A percentile compares a stretch with the other conserved stretches of the same genome.
phyloP scores from a whole-genome alignment of 2,329 filamentous ascomycete genomes.

The Beauveria scarabaeidicola region DNA sequence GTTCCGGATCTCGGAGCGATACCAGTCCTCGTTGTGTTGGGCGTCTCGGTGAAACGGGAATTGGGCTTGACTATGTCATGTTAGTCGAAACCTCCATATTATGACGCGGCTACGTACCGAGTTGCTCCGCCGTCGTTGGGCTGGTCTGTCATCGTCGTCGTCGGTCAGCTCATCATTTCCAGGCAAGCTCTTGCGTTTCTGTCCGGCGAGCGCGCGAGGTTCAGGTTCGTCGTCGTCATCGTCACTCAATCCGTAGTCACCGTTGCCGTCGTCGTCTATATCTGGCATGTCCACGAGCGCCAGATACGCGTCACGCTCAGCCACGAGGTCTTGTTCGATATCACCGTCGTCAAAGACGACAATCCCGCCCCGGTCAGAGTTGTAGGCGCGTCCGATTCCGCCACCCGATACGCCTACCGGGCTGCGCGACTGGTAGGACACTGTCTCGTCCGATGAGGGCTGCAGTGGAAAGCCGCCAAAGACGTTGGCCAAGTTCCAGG shows the following conservation, averaged over 20 bases:
- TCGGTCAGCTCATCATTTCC: slow-evolving; percentile 59
- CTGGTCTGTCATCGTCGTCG: slow-evolving; percentile 66
- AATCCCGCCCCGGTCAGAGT: slow-evolving; percentile 74
- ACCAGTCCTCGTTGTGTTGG: slow-evolving; percentile 53
- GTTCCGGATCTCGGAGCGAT: slow-evolving; percentile 40
- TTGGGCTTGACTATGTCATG: slow-evolving; percentile 49
- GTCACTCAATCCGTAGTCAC: slow-evolving; percentile 50
- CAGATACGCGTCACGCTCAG: slow-evolving; percentile 74
- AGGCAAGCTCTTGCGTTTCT: slow-evolving; percentile 76
- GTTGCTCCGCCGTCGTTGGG: slow-evolving; percentile 78
- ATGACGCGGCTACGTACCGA: slow-evolving; percentile 49
- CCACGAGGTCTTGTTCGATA: slow-evolving; percentile 70
- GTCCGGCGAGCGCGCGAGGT: slow-evolving; percentile 43
- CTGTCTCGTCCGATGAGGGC: slow-evolving; percentile 39
- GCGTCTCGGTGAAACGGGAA: slow-evolving; percentile 54
- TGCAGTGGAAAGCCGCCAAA: slow-evolving; percentile 66
- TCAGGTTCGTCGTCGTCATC: slow-evolving; percentile 40
- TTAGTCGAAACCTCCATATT: neutral
- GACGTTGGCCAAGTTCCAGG: slow-evolving; percentile 91
- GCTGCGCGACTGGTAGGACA: slow-evolving; percentile 41
- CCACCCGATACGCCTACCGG: slow-evolving; percentile 64
- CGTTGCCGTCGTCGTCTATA: slow-evolving; percentile 66
- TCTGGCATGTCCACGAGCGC: slow-evolving; percentile 88
- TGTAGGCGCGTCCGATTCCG: slow-evolving; percentile 62
- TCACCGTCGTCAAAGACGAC: slow-evolving; percentile 95